Evolutionary conservation across 2,329 filamentous ascomycete genomes (phyloP).

Genomic region (Colletotrichum sp.): DNA sequence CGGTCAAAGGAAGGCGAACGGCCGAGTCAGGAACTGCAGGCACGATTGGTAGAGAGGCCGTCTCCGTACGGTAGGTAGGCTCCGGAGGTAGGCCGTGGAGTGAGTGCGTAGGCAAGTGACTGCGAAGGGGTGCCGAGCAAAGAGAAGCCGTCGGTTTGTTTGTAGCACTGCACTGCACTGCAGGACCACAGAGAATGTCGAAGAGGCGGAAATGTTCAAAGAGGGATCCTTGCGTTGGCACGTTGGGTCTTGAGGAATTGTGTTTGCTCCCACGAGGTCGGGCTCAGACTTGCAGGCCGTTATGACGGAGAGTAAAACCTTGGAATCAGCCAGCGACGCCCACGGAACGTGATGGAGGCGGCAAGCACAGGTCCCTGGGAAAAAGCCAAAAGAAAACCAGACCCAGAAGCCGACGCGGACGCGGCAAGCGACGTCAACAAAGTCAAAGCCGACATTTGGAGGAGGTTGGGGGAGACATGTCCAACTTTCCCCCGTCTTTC

Average conservation of each 20-base stretch:
- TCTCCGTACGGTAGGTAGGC: not conserved
- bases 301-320: not conserved
- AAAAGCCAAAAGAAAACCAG: not conserved
- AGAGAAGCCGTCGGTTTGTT: not conserved
- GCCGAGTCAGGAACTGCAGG: not conserved
- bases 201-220: not conserved
- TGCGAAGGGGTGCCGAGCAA: not conserved
- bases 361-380: not conserved
- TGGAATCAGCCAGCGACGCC: not conserved
- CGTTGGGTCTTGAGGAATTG: not conserved
- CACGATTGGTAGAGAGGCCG: not conserved
- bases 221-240: not conserved
- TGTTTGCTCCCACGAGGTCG: conserved; percentile 11
- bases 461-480: conserved; percentile 4
- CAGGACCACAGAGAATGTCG: not conserved
- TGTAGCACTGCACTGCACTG: not conserved
- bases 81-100: not conserved
- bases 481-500: not conserved
- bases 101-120: not conserved
- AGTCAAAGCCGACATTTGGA: not conserved
- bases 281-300: conserved; percentile 13
- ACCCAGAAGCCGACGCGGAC: not conserved
- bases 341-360: not conserved
- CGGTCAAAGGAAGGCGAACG: not conserved
- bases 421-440: not conserved